Base-by-base conservation (phyloP, 2,329 filamentous ascomycete genomes). In the Exophiala oligosperma region DNA sequence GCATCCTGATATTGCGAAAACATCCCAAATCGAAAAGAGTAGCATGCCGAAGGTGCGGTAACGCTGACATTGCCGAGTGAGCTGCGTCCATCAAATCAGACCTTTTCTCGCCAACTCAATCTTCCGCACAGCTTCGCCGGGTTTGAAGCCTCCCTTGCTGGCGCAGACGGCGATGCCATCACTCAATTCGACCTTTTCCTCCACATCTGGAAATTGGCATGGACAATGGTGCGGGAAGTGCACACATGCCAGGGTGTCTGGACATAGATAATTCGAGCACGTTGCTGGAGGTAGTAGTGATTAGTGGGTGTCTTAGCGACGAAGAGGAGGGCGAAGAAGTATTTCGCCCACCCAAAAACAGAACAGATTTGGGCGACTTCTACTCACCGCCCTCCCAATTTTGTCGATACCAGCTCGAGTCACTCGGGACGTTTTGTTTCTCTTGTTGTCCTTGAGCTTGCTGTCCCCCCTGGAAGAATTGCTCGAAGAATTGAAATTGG, bases 191-290 rank as follows among this genome's bases (percentile, higher is more conserved):
- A 91, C 84, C 71, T 94, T 94, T 65, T 93, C 90, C 70, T 93
- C 87, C 61, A 89, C 79, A 7, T 79, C 76, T 1, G 89, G 86
- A 78, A 89, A 96, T 1, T 91, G 82, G 76, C 94, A 99, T 28
- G 94, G 94, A 75, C 94, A 99, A 76, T 99, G 94, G 73, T 97
- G 93, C 1, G 94, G 92, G 77, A 96, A 94, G 72, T 95, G 88
- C 5, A 99, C 94, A 78, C 94, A 99, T 37, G 92, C 90, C 60
- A 99, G 84, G 0, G 94, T 97, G 64, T 91, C 91, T 1, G 94
- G 92, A 72, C 94, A 99, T 55, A 99, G 86, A 73, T 97, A 99
- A 67, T 93, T 92, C 69, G 90, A 85, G 80, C 94, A 99, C 68
- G 86, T 82, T n/a, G 92, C 90, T 90, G 69, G 68, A 29, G 71